phyloP scores from a whole-genome alignment of 2,329 filamentous ascomycete genomes.

The Alternaria triticina region DNA sequence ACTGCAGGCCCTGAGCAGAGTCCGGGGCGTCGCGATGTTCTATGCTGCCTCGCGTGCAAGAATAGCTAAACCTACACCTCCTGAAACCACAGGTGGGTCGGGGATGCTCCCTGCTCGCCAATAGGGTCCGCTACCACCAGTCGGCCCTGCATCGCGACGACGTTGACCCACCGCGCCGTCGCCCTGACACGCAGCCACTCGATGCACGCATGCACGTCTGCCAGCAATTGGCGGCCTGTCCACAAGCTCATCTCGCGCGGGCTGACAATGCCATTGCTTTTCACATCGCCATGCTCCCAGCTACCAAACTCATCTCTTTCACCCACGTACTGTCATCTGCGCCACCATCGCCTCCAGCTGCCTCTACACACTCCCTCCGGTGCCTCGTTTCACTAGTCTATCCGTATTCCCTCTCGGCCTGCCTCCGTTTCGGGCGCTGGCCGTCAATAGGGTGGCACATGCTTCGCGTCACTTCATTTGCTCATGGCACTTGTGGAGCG shows the following conservation, averaged over 20 bases:
- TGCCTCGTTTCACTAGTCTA: slow-evolving; percentile 22
- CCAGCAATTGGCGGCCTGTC: slow-evolving; percentile 8
- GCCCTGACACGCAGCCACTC: slow-evolving; percentile 12
- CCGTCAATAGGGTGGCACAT: slow-evolving; percentile 26
- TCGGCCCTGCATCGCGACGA: slow-evolving; percentile 32
- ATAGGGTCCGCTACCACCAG: slow-evolving; percentile 19
- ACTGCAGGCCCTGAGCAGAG: slow-evolving; percentile 2
- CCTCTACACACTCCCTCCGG: neutral
- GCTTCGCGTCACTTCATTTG: slow-evolving; percentile 25
- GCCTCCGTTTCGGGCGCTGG: slow-evolving; percentile 22
- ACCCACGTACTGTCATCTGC: neutral
- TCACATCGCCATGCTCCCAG: neutral
- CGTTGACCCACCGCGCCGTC: slow-evolving; percentile 19
- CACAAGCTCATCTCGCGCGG: neutral
- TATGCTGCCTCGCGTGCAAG: slow-evolving; percentile 16
- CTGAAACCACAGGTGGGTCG: slow-evolving; percentile 24
- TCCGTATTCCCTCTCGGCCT: slow-evolving; percentile 22
- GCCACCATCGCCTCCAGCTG: neutral
- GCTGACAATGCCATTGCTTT: neutral
- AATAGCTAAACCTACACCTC: slow-evolving; percentile 27
- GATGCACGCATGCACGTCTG: neutral
- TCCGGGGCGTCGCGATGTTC: slow-evolving; percentile 10
- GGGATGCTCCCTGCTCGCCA: slow-evolving; percentile 24
- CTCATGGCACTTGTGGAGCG: slow-evolving; percentile 14
- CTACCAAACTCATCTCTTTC: neutral